Conservation (phyloP, 2,329 filamentous ascomycete species). For the Tolypocladium pustulatum region DNA sequence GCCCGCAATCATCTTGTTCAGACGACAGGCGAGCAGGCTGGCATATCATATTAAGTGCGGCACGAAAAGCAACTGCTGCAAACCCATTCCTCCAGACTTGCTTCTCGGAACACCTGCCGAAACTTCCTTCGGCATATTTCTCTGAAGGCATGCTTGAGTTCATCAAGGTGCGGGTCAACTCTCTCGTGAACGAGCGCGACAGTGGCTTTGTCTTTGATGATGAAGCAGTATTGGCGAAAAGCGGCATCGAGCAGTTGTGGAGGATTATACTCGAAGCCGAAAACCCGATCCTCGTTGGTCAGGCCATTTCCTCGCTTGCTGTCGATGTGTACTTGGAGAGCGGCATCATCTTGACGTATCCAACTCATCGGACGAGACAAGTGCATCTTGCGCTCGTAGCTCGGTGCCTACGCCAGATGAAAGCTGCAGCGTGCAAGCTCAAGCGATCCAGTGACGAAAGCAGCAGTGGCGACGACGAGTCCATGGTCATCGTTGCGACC, state of each 20-base stretch:
- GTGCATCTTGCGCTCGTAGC: conserved; percentile 62
- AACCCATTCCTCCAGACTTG: conserved; percentile 47
- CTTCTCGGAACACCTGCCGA: conserved; percentile 45
- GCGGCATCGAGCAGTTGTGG: conserved; percentile 67
- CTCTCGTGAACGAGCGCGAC: conserved; percentile 31
- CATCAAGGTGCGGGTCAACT: conserved; percentile 40
- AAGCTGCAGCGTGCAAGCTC: conserved; percentile 45
- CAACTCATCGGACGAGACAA: conserved; percentile 37
- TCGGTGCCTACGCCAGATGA: conserved; percentile 62
- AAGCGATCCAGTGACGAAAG: conserved; percentile 34
- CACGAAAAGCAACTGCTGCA: conserved; percentile 29
- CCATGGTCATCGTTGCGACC: conserved; percentile 39
- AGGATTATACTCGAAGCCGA: conserved; percentile 63
- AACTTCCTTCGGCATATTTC: conserved; percentile 45
- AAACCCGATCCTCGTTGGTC: conserved; percentile 51
- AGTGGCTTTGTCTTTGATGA: conserved; percentile 37
- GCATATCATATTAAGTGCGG: conserved; percentile 47
- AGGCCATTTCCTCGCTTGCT: conserved; percentile 61
- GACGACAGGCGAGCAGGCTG: conserved; percentile 59
- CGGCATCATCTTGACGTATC: conserved; percentile 36
- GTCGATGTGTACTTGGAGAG: conserved; percentile 58
- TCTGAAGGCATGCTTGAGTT: conserved; percentile 54
- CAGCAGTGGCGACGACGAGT: conserved; percentile 35
- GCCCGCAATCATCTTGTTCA: conserved; percentile 45
- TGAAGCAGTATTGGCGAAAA: conserved; percentile 38